phyloP scores from a whole-genome alignment of 116 monocot genomes.

The Dioscorea cayenensis region DNA sequence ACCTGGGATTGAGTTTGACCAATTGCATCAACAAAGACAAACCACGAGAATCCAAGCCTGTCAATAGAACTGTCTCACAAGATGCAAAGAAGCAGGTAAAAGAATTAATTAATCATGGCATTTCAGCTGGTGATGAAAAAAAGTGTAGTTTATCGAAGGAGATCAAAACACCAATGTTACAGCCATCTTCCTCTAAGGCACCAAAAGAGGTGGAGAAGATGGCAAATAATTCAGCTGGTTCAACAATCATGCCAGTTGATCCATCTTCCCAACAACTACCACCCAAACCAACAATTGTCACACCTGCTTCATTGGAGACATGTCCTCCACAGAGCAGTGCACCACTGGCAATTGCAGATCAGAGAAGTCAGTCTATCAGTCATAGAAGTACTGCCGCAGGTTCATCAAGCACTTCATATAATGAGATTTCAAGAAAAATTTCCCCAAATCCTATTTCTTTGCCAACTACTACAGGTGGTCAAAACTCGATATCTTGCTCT shows the following conservation, averaged over 20 bases:
- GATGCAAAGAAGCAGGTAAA: slow-evolving; percentile 10
- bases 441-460: not conserved
- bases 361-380: not conserved
- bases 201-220: slow-evolving; percentile 8
- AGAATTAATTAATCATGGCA: not conserved
- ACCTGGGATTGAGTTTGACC: slow-evolving; percentile 86
- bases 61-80: slow-evolving; percentile 10
- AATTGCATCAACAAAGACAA: slow-evolving; percentile 36
- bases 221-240: not conserved
- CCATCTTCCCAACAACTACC: not conserved
- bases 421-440: slow-evolving; percentile 2
- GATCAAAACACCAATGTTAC: slow-evolving; percentile 7
- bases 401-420: slow-evolving; percentile 9
- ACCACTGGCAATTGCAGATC: not conserved
- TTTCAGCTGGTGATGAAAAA: slow-evolving; percentile 7
- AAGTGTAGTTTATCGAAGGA: slow-evolving; percentile 8
- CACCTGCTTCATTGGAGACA: slow-evolving; percentile 8
- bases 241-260: slow-evolving; percentile 1
- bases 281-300: slow-evolving; percentile 6
- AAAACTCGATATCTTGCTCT: slow-evolving; percentile 3
- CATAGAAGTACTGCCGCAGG: not conserved
- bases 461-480: slow-evolving; percentile 4
- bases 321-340: not conserved
- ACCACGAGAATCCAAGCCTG: slow-evolving; percentile 11
- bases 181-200: not conserved